phyloP scores from a whole-genome alignment of 257 asterid species.

The Lantana camara region DNA sequence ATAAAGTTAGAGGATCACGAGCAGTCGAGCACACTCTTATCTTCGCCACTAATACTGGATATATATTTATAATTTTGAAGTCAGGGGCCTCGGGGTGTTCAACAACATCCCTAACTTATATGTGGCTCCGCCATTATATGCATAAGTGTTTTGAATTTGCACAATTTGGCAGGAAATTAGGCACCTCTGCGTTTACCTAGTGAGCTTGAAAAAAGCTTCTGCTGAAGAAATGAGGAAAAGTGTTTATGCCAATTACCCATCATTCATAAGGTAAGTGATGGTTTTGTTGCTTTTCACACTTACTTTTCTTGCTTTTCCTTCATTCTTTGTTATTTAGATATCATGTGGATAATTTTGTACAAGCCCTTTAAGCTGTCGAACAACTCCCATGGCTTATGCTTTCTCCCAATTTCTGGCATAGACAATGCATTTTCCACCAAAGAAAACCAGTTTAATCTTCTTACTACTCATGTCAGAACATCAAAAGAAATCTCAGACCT shows the following conservation, averaged over 20 bases:
- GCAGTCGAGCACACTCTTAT: no score
- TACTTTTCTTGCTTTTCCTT: not conserved
- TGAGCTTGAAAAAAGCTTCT: constrained; percentile 82
- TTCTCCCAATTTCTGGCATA: no score
- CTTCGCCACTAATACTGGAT: no score
- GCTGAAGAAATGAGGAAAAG: constrained; percentile 97
- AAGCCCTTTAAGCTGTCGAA: not conserved
- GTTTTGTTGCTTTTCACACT: no score
- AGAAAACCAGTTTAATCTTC: constrained; percentile 23
- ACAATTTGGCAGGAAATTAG: constrained; percentile 67
- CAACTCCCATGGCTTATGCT: no score
- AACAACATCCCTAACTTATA: no score
- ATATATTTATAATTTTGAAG: no score
- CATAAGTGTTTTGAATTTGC: no score
- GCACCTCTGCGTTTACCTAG: constrained; percentile 72
- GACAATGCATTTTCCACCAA: constrained; percentile 14
- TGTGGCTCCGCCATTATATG: no score
- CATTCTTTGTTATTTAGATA: not conserved
- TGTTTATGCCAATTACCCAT: constrained; percentile 84
- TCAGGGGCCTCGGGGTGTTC: no score
- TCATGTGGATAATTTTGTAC: not conserved
- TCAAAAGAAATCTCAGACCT: constrained; percentile 90
- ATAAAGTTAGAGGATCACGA: no score
- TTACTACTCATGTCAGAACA: constrained; percentile 54
- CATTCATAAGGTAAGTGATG: constrained; percentile 71